phyloP scores from a whole-genome alignment of 2,329 filamentous ascomycete species.

The Trichoderma asperellum region DNA sequence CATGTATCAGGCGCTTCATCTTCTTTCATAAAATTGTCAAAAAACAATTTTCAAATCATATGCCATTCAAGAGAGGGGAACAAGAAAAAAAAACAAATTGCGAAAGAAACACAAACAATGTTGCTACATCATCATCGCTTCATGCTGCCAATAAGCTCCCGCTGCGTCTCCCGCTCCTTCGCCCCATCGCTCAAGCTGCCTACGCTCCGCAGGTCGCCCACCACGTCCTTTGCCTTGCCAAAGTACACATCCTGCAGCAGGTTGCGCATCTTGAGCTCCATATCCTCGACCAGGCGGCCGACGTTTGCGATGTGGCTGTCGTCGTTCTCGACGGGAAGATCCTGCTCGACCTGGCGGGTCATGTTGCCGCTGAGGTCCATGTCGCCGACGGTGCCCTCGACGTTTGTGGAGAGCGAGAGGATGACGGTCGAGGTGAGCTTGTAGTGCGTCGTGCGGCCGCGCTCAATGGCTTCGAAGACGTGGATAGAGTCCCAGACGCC shows the following conservation, averaged over 20 bases:
- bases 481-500: conserved; percentile 98
- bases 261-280: conserved; percentile 99
- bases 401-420: conserved; percentile 72
- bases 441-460: conserved; percentile 90
- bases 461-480: conserved; percentile 95
- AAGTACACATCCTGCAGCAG: conserved; percentile 98
- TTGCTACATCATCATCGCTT: conserved; percentile 43
- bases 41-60: background rate
- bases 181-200: conserved; percentile 82
- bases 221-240: conserved; percentile 98
- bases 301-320: conserved; percentile 95
- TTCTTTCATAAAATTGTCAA: background rate
- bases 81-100: background rate
- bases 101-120: too few relatives aligned
- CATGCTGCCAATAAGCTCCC: conserved; percentile 79
- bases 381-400: conserved; percentile 65
- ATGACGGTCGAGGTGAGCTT: conserved; percentile 98
- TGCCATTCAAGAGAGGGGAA: background rate
- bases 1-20: background rate
- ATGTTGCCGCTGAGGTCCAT: conserved; percentile 97
- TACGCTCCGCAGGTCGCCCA: conserved; percentile 90
- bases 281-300: conserved; percentile 92
- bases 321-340: conserved; percentile 86
- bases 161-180: conserved; percentile 80
- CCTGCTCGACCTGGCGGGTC: conserved; percentile 93